Conservation (phyloP, 352 stramenopile genomes). For the Plasmopara muralis region DNA sequence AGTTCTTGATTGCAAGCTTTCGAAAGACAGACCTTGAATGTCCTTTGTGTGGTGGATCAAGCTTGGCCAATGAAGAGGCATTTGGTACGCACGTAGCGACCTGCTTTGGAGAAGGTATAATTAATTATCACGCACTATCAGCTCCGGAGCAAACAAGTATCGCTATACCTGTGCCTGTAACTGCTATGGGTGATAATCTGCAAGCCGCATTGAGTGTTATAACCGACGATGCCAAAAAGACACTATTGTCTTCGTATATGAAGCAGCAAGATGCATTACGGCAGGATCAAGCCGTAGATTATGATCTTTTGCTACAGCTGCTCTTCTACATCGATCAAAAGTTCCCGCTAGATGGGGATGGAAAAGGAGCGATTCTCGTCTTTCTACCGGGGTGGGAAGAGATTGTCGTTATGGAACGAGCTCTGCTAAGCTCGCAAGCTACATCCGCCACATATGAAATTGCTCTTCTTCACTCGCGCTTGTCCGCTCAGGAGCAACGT, state of each 20-base stretch:
- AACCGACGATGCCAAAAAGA: constrained; percentile 28
- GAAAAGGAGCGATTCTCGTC: constrained; percentile 72
- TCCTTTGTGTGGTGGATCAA: constrained; percentile 67
- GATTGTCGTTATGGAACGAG: constrained; percentile 70
- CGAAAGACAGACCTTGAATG: constrained; percentile 46
- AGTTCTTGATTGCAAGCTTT: neutral
- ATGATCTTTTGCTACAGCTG: constrained; percentile 28
- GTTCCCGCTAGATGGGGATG: constrained; percentile 40
- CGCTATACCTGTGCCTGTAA: constrained; percentile 13
- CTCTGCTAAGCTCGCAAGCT: constrained; percentile 46
- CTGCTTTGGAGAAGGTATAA: constrained; percentile 45
- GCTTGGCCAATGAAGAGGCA: constrained; percentile 74
- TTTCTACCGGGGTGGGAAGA: constrained; percentile 81
- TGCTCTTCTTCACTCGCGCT: constrained; percentile 61
- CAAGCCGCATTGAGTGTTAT: constrained; percentile 28
- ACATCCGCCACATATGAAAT: constrained; percentile 55
- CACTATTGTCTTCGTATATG: constrained; percentile 45
- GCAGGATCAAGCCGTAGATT: constrained; percentile 38
- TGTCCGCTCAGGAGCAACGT: constrained; percentile 66
- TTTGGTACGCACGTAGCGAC: constrained; percentile 45
- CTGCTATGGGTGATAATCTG: constrained; percentile 5
- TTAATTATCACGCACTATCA: constrained; percentile 7
- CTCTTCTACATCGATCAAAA: constrained; percentile 53
- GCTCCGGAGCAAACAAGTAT: constrained; percentile 2
- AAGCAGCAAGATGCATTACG: constrained; percentile 53